Percentiles rank a stretch among this genome's conserved stretches.
phyloP scores from a whole-genome alignment of 495 filamentous ascomycete genomes.

The Annulohypoxylon bovei region DNA sequence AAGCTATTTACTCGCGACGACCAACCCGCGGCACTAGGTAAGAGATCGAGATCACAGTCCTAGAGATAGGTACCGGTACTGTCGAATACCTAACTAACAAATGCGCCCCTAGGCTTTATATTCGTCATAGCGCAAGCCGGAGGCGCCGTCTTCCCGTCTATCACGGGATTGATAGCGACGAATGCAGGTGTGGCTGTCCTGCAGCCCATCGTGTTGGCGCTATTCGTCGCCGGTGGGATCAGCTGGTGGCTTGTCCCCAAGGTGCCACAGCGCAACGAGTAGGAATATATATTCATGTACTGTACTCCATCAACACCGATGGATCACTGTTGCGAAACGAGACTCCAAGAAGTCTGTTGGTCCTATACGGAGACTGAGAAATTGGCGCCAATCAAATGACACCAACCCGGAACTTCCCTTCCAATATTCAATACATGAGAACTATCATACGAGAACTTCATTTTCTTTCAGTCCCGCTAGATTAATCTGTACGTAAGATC shows the following conservation, averaged over 20 bases:
- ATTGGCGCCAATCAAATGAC: not conserved
- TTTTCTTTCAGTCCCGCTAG: too few species aligned
- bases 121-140: constrained; percentile 62
- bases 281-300: not conserved
- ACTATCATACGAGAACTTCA: not conserved
- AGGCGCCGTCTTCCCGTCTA: constrained; percentile 60
- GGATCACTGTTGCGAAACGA: not conserved
- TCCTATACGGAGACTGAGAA: not conserved
- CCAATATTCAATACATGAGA: not conserved
- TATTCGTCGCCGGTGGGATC: constrained; percentile 55
- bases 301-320: not conserved
- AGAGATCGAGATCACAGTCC: not conserved
- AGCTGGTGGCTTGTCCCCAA: constrained; percentile 59
- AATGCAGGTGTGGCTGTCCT: constrained; percentile 58
- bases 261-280: constrained; percentile 39
- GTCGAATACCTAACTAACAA: not conserved
- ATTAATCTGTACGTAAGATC: not conserved
- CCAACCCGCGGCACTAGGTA: constrained; percentile 51
- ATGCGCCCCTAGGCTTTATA: constrained; percentile 48
- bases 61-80: too few species aligned
- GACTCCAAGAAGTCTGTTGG: not conserved
- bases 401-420: not conserved
- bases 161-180: constrained; percentile 60
- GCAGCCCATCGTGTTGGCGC: constrained; percentile 60
- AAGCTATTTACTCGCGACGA: constrained; percentile 55